These are phyloP conservation scores for Termitomyces sp. DNA, from an alignment of 768 basidiomycete species.

Conservation along the genomic window DNA sequence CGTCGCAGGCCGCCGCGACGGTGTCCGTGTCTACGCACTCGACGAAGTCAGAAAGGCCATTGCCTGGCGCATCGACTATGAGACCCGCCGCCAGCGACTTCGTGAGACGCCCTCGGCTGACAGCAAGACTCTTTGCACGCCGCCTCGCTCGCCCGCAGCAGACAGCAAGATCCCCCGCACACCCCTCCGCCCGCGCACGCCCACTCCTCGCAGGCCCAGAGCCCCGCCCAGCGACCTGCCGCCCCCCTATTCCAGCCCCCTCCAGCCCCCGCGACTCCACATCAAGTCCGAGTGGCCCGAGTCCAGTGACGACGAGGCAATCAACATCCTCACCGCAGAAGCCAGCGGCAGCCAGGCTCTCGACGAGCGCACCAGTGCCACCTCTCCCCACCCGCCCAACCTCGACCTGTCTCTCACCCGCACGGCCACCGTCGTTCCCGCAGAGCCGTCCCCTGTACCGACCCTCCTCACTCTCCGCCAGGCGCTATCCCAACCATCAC, in stretches of 20 bases:
- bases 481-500: conserved; percentile 41
- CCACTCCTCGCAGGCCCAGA: conserved; percentile 30
- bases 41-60: conserved; percentile 83
- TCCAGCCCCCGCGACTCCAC: conserved; percentile 20
- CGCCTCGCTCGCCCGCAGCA: no score
- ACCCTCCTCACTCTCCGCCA: conserved; percentile 63
- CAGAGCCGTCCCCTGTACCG: conserved; percentile 55
- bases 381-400: conserved; percentile 36
- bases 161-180: no score
- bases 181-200: conserved; percentile 36
- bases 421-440: conserved; percentile 27
- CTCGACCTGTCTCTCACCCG: conserved; percentile 51
- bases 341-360: conserved; percentile 76
- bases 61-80: conserved; percentile 83
- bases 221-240: conserved; percentile 51
- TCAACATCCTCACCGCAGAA: conserved; percentile 75
- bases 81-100: conserved; percentile 69
- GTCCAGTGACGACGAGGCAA: conserved; percentile 83
- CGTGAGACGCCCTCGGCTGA: no score
- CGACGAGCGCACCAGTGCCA: conserved; percentile 77
- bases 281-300: conserved; percentile 67
- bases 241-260: conserved; percentile 52
- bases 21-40: conserved; percentile 82
- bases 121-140: no score
- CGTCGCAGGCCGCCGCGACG: conserved; percentile 80